A percentile compares a stretch with the other conserved stretches of the same genome.
phyloP scores from a whole-genome alignment of 1,284 basidiomycete species.

The Pisolithus thermaeus region DNA sequence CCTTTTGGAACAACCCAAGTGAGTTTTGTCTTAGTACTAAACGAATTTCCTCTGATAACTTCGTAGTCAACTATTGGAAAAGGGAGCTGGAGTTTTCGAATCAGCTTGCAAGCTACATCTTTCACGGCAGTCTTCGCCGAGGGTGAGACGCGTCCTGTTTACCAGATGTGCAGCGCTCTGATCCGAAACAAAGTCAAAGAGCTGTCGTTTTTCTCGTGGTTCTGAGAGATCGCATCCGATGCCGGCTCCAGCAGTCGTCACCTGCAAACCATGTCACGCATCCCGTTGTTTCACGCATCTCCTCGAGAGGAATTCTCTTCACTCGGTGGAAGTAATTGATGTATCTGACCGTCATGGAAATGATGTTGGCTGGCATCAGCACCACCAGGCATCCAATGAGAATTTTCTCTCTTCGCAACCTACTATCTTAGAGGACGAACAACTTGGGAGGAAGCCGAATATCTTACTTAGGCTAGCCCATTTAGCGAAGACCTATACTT shows the following conservation, averaged over 20 bases:
- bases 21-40: constrained; percentile 7
- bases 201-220: constrained; percentile 17
- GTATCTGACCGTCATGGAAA: constrained; percentile 16
- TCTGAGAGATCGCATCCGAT: constrained; percentile 12
- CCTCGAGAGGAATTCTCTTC: constrained; percentile 36
- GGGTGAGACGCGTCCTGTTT: constrained; percentile 7
- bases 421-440: constrained; percentile 28
- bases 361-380: constrained; percentile 42
- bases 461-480: constrained; percentile 30
- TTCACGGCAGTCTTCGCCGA: constrained; percentile 13
- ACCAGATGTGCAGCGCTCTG: not conserved
- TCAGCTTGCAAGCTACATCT: constrained; percentile 29
- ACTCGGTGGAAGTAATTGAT: constrained; percentile 48
- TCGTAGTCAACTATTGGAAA: constrained; percentile 17
- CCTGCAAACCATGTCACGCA: constrained; percentile 48
- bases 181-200: constrained; percentile 12
- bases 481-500: constrained; percentile 36
- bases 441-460: constrained; percentile 31
- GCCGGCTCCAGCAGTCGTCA: constrained; percentile 22
- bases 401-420: constrained; percentile 21
- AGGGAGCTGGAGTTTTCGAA: constrained; percentile 25
- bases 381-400: constrained; percentile 31
- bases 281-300: constrained; percentile 49
- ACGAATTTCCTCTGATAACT: constrained; percentile 12
- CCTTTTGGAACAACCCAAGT: constrained; percentile 19